Evolutionary conservation across 495 filamentous ascomycete genomes (phyloP), one percentile per base, ranked within the genome.

Genomic region (Halenospora varia): DNA sequence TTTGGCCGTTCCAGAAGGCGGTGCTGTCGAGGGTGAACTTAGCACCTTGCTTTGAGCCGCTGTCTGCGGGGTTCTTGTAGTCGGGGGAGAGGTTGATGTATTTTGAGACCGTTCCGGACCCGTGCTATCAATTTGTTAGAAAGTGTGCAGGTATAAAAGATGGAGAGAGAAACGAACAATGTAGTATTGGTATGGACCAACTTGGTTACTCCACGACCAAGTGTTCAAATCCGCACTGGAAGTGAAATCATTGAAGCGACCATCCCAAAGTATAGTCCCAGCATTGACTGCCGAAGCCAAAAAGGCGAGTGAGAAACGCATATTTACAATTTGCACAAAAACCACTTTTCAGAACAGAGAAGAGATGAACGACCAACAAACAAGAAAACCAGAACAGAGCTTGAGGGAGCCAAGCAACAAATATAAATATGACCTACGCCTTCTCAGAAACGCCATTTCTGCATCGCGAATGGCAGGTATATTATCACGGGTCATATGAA

Each of bases 151-250:
- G n/a, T n/a, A n/a, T n/a, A n/a, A n/a, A n/a, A n/a, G n/a, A n/a
- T 35, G 29, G 29, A 13, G 29, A 35, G 29, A 13, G 13, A n/a
- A 10, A 49, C 47, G 19, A 23, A 49, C 47, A 25, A 87, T 88
- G 71, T 89, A 88, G 75, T 86, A 88, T 62, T 88, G 84, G 67
- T 82, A 89, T 1, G 82, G 80, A 2, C 82, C 82, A 54, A 88
- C 82, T 70, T 87, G 78, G 67, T 81, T 85, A 0, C 71, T 71
- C 82, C 82, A 89, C 3, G 78, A 82, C 86, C 85, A 88, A 57
- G 71, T 74, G 68, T 73, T 75, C 4, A 84, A 70, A 68, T 82
- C 79, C 19, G 68, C 40, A 48, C 73, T 70, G 18, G 74, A 70
- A 17, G 66, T 55, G 56, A 83, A 62, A 26, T 78, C 75, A 68